These are phyloP conservation scores for Pseudopithomyces maydicus DNA, from an alignment of 2,329 filamentous ascomycete species.

Conservation along the genomic window DNA sequence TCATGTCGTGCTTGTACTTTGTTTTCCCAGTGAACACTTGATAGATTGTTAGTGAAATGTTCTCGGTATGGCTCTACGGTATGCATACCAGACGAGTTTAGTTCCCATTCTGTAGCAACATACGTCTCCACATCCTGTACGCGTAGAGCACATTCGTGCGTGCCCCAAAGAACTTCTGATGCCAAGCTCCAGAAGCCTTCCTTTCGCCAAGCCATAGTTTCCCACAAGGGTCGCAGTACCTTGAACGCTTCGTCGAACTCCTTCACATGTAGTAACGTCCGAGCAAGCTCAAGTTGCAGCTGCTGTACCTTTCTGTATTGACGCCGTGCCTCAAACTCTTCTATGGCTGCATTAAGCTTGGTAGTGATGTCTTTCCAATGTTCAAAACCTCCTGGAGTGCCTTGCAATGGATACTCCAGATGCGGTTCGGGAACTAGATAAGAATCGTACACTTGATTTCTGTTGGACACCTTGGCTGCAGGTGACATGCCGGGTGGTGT, in stretches of 20 bases:
- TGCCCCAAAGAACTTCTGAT: conserved; percentile 57
- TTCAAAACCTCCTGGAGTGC: conserved; percentile 51
- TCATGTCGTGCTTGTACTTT: conserved; percentile 52
- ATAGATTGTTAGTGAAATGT: conserved; percentile 12
- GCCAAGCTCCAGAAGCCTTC: conserved; percentile 66
- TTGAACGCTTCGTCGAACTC: conserved; percentile 58
- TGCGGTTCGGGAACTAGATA: conserved; percentile 66
- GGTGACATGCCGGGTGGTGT: conserved; percentile 60
- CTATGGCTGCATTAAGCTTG: conserved; percentile 53
- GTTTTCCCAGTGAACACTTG: conserved; percentile 38
- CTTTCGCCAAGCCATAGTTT: conserved; percentile 61
- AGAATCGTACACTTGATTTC: conserved; percentile 61
- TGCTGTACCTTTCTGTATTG: conserved; percentile 62
- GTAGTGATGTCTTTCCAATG: conserved; percentile 57
- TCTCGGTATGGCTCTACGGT: too few relatives aligned
- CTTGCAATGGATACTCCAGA: conserved; percentile 56
- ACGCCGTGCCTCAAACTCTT: conserved; percentile 57
- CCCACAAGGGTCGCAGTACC: conserved; percentile 60
- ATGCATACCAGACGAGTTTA: conserved; percentile 45
- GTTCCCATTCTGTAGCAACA: conserved; percentile 62
- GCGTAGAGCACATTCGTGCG: conserved; percentile 59
- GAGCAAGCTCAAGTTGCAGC: conserved; percentile 59
- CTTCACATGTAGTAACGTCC: conserved; percentile 57
- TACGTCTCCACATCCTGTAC: conserved; percentile 54
- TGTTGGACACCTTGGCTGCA: conserved; percentile 59